These are phyloP conservation scores for Dujonia santamariae DNA, from an alignment of 1,139 yeast genomes.

Conservation along the genomic window DNA sequence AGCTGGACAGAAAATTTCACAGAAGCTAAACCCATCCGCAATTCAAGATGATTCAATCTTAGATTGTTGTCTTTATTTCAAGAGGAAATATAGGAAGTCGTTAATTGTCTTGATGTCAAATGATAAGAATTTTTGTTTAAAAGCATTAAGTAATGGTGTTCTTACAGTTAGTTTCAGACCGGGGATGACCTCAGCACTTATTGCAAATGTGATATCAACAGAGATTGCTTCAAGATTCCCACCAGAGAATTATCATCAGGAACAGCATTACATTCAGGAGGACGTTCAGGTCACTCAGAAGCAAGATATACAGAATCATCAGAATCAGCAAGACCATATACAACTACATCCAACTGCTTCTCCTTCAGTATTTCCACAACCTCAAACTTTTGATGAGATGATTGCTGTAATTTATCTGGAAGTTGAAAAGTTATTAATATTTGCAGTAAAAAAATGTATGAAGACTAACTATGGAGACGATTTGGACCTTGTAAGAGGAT, in stretches of 20 bases:
- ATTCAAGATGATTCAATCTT: conserved; percentile 77
- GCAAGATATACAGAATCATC: background rate
- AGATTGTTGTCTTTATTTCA: conserved; percentile 76
- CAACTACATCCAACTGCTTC: background rate
- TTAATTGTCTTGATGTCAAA: conserved; percentile 70
- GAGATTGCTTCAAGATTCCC: conserved; percentile 32
- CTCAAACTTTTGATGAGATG: conserved; percentile 2
- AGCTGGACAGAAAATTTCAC: conserved; percentile 62
- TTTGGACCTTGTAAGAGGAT: conserved; percentile 45
- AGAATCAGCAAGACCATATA: background rate
- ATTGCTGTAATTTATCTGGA: conserved; percentile 29
- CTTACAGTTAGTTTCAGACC: conserved; percentile 64
- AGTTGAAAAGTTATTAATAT: conserved; percentile 37
- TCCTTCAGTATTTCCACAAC: background rate
- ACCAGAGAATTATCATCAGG: background rate
- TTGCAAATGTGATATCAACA: conserved; percentile 47
- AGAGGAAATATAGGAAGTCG: conserved; percentile 32
- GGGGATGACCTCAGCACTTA: conserved; percentile 58
- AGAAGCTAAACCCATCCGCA: conserved; percentile 41
- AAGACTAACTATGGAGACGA: conserved; percentile 58
- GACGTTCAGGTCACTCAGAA: background rate
- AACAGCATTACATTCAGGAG: background rate
- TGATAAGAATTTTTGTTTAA: conserved; percentile 78
- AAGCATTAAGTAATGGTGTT: conserved; percentile 67
- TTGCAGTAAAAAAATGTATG: conserved; percentile 54